Evolutionary conservation across 208 protist genomes (phyloP).

Genomic region (Trypanosoma caninum): DNA sequence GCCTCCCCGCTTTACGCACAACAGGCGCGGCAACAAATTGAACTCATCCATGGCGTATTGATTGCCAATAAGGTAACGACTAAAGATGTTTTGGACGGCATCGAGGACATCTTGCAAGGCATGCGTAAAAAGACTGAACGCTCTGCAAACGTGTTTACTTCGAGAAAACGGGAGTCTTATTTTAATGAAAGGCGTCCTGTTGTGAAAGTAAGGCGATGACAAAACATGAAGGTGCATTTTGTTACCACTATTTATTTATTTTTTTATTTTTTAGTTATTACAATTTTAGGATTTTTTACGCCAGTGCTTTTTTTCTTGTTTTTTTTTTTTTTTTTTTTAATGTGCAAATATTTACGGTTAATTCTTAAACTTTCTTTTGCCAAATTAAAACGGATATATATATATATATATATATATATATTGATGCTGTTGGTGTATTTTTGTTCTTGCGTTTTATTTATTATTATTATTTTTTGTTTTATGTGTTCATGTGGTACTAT

Average conservation of each 20-base stretch:
- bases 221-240: not conserved
- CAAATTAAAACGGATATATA: no score
- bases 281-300: no score
- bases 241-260: not conserved
- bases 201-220: not conserved
- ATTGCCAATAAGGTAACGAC: slow-evolving; percentile 34
- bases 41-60: slow-evolving; percentile 19
- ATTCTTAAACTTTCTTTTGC: no score
- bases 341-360: no score
- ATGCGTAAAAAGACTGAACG: not conserved
- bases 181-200: not conserved
- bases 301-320: not conserved
- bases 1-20: slow-evolving; percentile 2
- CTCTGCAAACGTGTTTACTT: not conserved
- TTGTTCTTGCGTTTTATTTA: no score
- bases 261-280: no score
- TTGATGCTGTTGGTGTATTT: no score
- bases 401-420: no score
- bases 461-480: no score
- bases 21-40: slow-evolving; percentile 21
- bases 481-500: no score
- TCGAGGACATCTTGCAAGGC: slow-evolving; percentile 22
- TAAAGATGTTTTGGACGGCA: slow-evolving; percentile 32
- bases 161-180: not conserved
- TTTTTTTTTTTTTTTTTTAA: not conserved